A percentile compares a stretch with the other conserved stretches of the same genome.
phyloP scores from a whole-genome alignment of 2,329 filamentous ascomycete species.

The Fusarium nygamai region DNA sequence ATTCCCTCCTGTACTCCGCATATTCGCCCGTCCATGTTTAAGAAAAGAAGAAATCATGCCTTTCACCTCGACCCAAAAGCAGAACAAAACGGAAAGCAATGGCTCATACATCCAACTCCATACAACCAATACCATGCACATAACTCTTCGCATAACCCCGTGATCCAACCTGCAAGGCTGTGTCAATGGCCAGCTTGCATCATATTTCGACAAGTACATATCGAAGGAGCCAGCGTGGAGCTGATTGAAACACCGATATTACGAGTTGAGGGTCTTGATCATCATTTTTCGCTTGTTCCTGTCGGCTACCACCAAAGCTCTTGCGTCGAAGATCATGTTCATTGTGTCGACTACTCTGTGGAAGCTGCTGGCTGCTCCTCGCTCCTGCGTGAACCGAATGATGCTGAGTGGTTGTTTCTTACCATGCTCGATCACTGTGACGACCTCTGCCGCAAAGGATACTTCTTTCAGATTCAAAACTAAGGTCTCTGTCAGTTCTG shows the following conservation, averaged over 20 bases:
- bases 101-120: constrained; percentile 39
- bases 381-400: constrained; percentile 87
- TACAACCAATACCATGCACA: constrained; percentile 23
- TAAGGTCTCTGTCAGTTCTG: constrained; percentile 50
- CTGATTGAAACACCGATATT: constrained; percentile 26
- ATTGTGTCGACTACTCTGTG: constrained; percentile 83
- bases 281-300: constrained; percentile 75
- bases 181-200: neutral
- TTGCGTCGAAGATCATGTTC: constrained; percentile 71
- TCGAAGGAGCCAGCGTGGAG: neutral
- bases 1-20: neutral
- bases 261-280: constrained; percentile 72
- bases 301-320: constrained; percentile 75
- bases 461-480: constrained; percentile 86
- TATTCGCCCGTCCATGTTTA: constrained; percentile 19
- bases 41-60: constrained; percentile 17
- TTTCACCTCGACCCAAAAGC: constrained; percentile 5
- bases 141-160: constrained; percentile 10
- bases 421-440: constrained; percentile 88
- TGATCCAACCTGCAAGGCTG: constrained; percentile 13
- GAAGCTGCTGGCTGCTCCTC: constrained; percentile 91
- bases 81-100: constrained; percentile 26
- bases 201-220: neutral
- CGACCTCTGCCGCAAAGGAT: constrained; percentile 87
- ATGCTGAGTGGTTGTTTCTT: constrained; percentile 80